Evolutionary conservation across 2,329 filamentous ascomycete genomes (phyloP), one percentile per base, ranked within the genome.

Genomic region (Fusarium guadeloupense): DNA sequence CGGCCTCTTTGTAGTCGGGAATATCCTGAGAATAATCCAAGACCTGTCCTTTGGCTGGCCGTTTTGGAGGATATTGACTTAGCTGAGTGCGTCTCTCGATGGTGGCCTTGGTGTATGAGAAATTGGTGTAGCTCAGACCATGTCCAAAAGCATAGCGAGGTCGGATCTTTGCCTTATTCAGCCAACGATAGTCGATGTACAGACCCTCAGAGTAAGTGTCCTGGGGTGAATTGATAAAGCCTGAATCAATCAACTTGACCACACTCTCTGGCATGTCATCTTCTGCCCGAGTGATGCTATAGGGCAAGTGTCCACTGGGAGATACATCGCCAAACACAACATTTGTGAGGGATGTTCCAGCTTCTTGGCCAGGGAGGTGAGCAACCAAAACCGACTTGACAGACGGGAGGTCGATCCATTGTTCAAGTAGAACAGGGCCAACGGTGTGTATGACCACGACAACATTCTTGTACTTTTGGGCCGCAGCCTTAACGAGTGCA

Each of bases 381-480:
- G 91, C 92, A 49, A 95, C 83, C 3, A 97, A 72, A 1, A 96
- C 88, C 0, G 89, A 88, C 71, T 93, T 92, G 61, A 97, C 86
- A 19, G 85, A 86, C 2, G 90, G 87, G 1, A 91, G 77, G 46
- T 94, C 86, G 60, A 94, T 87, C 89, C 92, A 97, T 16, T 85
- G 80, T 66, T 97, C 92, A 52, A 97, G 74, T 3, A 94, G 77
- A 4, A 96, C 86, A 0, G 93, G 91, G 0, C 94, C 94, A 19
- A 97, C 91, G 0, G 91, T 85, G 71, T 97, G 93, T 4, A 96
- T 82, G 5, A 97, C 87, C 3, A 97, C 93, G n/a, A 97, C 80
- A 0, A 93, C 88, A 26, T 75, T 78, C 21, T 67, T 71, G 48
- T 78, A 80, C 35, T 69, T 75, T 2, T 78, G 76, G 0, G 92